Percentiles rank a stretch among this genome's conserved stretches.
Evolutionary conservation across 805 yeast genomes (phyloP).

Genomic region (Saccharomycopsis fibuligera): DNA sequence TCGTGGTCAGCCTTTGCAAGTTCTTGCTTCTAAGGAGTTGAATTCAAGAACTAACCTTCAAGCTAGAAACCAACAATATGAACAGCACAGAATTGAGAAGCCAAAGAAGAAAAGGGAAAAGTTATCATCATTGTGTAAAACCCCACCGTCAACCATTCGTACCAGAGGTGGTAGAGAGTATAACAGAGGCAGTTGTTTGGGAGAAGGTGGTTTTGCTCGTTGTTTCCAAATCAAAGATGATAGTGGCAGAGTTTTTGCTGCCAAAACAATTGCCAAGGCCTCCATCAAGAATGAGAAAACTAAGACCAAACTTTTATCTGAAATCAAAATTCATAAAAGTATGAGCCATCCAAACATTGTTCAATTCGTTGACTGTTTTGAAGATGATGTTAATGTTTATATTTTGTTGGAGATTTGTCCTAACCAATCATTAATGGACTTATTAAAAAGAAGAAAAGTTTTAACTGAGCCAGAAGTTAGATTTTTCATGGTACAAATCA

Average conservation of each 20-base stretch:
- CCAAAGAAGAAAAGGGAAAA: conserved; percentile 79
- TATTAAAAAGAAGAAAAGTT: conserved; percentile 76
- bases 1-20: conserved; percentile 37
- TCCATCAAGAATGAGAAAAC: conserved; percentile 90
- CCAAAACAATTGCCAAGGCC: conserved; percentile 92
- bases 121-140: conserved; percentile 83
- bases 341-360: conserved; percentile 87
- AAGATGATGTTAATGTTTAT: conserved; percentile 91
- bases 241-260: conserved; percentile 82
- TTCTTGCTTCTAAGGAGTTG: conserved; percentile 30
- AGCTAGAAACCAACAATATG: conserved; percentile 16
- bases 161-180: conserved; percentile 84
- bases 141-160: conserved; percentile 91
- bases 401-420: conserved; percentile 92
- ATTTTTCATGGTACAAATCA: conserved; percentile 81
- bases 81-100: conserved; percentile 28
- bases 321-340: conserved; percentile 89
- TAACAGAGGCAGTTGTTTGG: conserved; percentile 83
- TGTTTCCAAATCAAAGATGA: conserved; percentile 96
- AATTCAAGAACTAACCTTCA: conserved; percentile 26
- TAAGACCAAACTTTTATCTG: conserved; percentile 73
- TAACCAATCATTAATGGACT: conserved; percentile 89
- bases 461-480: conserved; percentile 90
- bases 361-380: conserved; percentile 92
- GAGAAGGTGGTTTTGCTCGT: conserved; percentile 98